A percentile compares a stretch with the other conserved stretches of the same genome.
These are phyloP conservation scores for Letharia lupina DNA, from an alignment of 495 filamentous ascomycete genomes.

Conservation along the genomic window DNA sequence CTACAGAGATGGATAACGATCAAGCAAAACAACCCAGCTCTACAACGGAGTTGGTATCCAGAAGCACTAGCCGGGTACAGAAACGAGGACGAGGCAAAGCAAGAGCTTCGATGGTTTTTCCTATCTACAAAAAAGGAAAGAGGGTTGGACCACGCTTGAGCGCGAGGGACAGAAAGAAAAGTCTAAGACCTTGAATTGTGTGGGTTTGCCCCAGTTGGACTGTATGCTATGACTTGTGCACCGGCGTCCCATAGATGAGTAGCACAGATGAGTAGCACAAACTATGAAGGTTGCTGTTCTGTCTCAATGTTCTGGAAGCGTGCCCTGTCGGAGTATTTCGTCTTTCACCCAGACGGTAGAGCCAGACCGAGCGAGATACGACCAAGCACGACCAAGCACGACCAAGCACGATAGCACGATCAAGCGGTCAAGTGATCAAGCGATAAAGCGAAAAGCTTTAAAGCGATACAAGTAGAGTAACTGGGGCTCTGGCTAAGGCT, in stretches of 20 bases:
- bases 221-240: neutral
- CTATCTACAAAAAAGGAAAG: slow-evolving; percentile 20
- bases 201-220: neutral
- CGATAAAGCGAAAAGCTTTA: too few relatives aligned
- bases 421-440: too few relatives aligned
- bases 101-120: slow-evolving; percentile 40
- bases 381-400: too few relatives aligned
- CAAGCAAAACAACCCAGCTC: slow-evolving; percentile 25
- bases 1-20: slow-evolving; percentile 36
- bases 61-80: slow-evolving; percentile 24
- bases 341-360: neutral
- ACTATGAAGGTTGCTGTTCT: too few relatives aligned
- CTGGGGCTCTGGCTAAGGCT: too few relatives aligned
- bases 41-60: slow-evolving; percentile 23
- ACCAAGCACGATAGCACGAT: too few relatives aligned
- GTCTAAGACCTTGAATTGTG: slow-evolving; percentile 9
- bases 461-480: too few relatives aligned
- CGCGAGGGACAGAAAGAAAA: slow-evolving; percentile 8
- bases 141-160: slow-evolving; percentile 12
- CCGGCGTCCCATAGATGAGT: neutral
- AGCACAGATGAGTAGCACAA: neutral
- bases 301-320: neutral
- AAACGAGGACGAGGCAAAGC: slow-evolving; percentile 33
- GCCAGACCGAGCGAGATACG: too few relatives aligned
- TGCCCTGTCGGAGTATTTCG: neutral